A percentile compares a stretch with the other conserved stretches of the same genome.
Evolutionary conservation across 192 early-diverging fungal genomes (phyloP).

Genomic region (Chytriomyces hyalinus): DNA sequence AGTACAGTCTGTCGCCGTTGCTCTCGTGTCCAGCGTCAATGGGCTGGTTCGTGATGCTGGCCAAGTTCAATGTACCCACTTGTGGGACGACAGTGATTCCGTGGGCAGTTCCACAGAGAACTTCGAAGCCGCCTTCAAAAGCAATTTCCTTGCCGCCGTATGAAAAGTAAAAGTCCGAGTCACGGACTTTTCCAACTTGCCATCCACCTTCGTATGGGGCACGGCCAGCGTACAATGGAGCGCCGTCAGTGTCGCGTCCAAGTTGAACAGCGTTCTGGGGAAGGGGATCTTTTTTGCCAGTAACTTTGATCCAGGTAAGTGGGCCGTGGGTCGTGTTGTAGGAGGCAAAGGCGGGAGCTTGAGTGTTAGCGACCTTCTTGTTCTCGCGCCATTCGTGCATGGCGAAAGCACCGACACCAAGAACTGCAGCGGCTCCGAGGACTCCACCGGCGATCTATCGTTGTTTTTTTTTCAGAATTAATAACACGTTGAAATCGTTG

Average conservation of each 20-base stretch:
- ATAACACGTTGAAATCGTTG: too few relatives aligned
- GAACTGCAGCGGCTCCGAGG: conserved; percentile 46
- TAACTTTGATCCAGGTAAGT: conserved; percentile 33
- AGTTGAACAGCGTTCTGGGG: conserved; percentile 60
- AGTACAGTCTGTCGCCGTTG: conserved; percentile 64
- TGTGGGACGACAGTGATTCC: conserved; percentile 59
- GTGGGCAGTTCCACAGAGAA: conserved; percentile 66
- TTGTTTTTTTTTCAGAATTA: too few relatives aligned
- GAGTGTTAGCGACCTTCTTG: conserved; percentile 21
- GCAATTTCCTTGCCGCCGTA: conserved; percentile 62
- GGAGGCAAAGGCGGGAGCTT: conserved; percentile 23
- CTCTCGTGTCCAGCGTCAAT: conserved; percentile 65
- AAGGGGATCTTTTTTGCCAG: conserved; percentile 35
- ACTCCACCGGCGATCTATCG: conserved; percentile 38
- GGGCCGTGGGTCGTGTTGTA: conserved; percentile 32
- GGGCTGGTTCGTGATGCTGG: conserved; percentile 42
- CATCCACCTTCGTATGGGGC: conserved; percentile 41
- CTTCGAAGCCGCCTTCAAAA: conserved; percentile 54
- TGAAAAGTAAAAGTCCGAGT: conserved; percentile 48
- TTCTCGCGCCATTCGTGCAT: conserved; percentile 42
- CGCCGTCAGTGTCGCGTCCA: conserved; percentile 64
- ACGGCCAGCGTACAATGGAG: conserved; percentile 65
- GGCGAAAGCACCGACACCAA: conserved; percentile 46
- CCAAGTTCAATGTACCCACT: conserved; percentile 47
- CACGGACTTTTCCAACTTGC: conserved; percentile 46